Evolutionary conservation across 225 moss, liverwort and hornwort species (phyloP).

Genomic region (Rhytidiadelphus loreus): DNA sequence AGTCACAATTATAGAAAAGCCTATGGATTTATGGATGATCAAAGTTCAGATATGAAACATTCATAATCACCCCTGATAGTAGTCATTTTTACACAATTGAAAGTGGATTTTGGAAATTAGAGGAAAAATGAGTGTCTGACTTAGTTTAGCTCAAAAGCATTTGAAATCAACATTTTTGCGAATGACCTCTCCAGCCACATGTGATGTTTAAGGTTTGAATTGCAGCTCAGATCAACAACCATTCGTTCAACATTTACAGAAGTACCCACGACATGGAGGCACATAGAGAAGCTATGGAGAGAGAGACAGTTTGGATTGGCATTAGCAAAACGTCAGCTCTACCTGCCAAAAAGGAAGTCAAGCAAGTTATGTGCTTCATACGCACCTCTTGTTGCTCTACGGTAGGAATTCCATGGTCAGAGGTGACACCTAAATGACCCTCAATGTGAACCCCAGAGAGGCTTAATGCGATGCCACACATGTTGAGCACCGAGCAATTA

Average conservation of each 20-base stretch:
- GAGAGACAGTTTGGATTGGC: neutral
- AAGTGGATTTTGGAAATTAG: neutral
- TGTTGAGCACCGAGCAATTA: neutral
- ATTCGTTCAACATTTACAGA: neutral
- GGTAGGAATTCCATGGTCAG: neutral
- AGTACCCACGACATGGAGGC: neutral
- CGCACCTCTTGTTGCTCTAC: slow-evolving; percentile 11
- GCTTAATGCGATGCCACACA: slow-evolving; percentile 85
- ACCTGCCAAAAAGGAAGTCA: neutral
- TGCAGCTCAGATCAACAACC: neutral
- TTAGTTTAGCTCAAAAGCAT: neutral
- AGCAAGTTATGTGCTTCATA: neutral
- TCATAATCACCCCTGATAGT: neutral
- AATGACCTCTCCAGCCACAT: neutral
- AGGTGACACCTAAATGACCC: slow-evolving; percentile 28
- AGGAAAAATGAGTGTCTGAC: neutral
- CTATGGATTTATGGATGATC: neutral
- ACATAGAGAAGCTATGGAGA: neutral
- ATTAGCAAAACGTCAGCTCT: neutral
- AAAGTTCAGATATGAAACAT: neutral
- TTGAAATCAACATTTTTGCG: neutral
- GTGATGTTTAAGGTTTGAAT: neutral
- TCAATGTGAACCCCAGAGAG: slow-evolving; percentile 43
- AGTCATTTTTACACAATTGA: neutral
- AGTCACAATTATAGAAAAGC: neutral